phyloP scores from a whole-genome alignment of 2,329 filamentous ascomycete species.

The Pezicula neosporulosa region DNA sequence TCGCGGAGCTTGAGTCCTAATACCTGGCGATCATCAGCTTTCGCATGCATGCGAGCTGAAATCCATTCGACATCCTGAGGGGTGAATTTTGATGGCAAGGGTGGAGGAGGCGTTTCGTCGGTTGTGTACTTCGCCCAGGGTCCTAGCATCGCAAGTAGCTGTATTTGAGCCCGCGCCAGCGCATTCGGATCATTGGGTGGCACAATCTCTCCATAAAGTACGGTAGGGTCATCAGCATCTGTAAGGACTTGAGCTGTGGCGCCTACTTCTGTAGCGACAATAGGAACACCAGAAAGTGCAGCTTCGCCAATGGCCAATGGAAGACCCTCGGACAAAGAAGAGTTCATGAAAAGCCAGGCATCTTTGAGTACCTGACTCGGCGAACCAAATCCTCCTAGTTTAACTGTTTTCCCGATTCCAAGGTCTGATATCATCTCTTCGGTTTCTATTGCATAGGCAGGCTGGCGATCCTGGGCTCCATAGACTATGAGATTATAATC shows the following conservation, averaged over 20 bases:
- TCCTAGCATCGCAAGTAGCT: conserved; percentile 54
- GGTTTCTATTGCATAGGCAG: conserved; percentile 53
- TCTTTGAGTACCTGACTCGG: conserved; percentile 51
- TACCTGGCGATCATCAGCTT: conserved; percentile 49
- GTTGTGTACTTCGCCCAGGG: conserved; percentile 55
- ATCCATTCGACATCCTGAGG: conserved; percentile 48
- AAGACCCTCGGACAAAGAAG: conserved; percentile 48
- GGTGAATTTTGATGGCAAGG: conserved; percentile 45
- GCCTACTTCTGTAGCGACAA: conserved; percentile 50
- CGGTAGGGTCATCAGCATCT: conserved; percentile 32
- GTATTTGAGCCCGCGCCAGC: conserved; percentile 56
- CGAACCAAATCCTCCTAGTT: conserved; percentile 52
- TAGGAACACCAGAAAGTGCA: conserved; percentile 46
- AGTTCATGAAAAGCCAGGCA: conserved; percentile 55
- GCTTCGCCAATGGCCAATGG: conserved; percentile 49
- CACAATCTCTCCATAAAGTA: conserved; percentile 50
- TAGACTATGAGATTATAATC: conserved; percentile 53
- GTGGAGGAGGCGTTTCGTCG: conserved; percentile 37
- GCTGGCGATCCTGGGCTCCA: conserved; percentile 50
- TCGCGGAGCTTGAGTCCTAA: conserved; percentile 50
- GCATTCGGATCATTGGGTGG: conserved; percentile 59
- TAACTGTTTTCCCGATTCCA: conserved; percentile 44
- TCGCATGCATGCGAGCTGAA: conserved; percentile 57
- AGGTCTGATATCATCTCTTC: conserved; percentile 55
- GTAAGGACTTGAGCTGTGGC: conserved; percentile 49